Conservation (phyloP, 352 stramenopile species). For the Phytophthora pinifolia region DNA sequence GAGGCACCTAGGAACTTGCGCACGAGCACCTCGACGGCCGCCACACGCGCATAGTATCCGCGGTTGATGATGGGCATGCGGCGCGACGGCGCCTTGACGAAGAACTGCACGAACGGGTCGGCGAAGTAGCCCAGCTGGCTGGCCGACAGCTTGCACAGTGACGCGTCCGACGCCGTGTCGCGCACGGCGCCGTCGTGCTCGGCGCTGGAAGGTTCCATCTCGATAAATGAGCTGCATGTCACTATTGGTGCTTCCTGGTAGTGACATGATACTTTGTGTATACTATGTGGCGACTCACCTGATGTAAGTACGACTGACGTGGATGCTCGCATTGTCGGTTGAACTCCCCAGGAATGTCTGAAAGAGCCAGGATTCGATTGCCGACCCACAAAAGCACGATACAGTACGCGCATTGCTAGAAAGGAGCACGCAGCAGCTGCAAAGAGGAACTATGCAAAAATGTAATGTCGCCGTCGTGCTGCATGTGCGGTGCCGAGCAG, state of each 20-base stretch:
- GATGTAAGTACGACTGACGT: constrained; percentile 15
- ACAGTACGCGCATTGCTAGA: too few relatives aligned
- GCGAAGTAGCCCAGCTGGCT: constrained; percentile 70
- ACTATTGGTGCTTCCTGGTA: constrained; percentile 1
- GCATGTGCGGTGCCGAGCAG: too few relatives aligned
- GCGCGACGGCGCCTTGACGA: constrained; percentile 79
- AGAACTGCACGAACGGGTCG: constrained; percentile 80
- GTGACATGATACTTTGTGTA: constrained; percentile 3
- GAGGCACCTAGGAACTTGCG: constrained; percentile 51
- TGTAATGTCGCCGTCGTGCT: too few relatives aligned
- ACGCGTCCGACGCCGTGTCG: constrained; percentile 81
- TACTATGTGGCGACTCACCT: constrained; percentile 4
- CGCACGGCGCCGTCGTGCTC: constrained; percentile 77
- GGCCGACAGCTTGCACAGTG: constrained; percentile 86
- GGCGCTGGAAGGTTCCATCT: constrained; percentile 15
- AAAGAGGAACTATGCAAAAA: too few relatives aligned
- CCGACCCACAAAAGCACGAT: too few relatives aligned
- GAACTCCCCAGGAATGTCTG: too few relatives aligned
- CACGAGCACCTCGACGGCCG: constrained; percentile 70
- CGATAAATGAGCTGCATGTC: background rate
- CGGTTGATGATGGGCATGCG: constrained; percentile 91
- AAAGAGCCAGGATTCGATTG: too few relatives aligned
- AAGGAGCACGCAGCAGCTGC: too few relatives aligned
- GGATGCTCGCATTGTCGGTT: too few relatives aligned
- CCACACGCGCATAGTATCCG: constrained; percentile 86